These are phyloP conservation scores for Botrytis hyacinthi DNA, from an alignment of 2,329 filamentous ascomycete species.

Conservation along the genomic window DNA sequence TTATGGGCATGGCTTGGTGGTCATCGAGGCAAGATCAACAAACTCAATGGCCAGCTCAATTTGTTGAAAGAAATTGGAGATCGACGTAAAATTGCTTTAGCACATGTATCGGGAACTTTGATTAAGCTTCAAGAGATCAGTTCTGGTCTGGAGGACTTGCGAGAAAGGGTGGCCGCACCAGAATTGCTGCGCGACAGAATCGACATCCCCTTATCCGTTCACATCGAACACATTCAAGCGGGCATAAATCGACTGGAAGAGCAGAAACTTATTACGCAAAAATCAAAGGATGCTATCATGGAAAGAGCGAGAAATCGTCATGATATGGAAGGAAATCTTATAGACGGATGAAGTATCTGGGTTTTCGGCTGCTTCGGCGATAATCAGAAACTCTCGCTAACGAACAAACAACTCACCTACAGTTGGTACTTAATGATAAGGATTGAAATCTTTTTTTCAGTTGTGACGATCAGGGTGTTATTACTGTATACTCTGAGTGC, in stretches of 20 bases:
- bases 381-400: background rate
- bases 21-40: slow-evolving; percentile 59
- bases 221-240: slow-evolving; percentile 71
- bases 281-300: slow-evolving; percentile 58
- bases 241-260: slow-evolving; percentile 70
- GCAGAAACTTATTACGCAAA: slow-evolving; percentile 58
- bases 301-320: slow-evolving; percentile 51
- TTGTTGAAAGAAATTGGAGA: slow-evolving; percentile 63
- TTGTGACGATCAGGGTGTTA: background rate
- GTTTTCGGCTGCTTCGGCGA: background rate
- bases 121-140: slow-evolving; percentile 73
- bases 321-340: slow-evolving; percentile 40
- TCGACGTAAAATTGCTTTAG: slow-evolving; percentile 64
- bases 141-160: slow-evolving; percentile 66
- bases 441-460: background rate
- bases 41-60: slow-evolving; percentile 60
- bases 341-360: slow-evolving; percentile 28
- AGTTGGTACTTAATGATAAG: background rate
- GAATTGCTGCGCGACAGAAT: slow-evolving; percentile 53
- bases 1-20: slow-evolving; percentile 75
- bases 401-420: background rate
- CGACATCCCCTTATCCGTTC: slow-evolving; percentile 65
- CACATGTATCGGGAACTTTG: slow-evolving; percentile 67
- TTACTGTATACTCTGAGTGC: background rate
- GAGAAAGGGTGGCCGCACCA: slow-evolving; percentile 67